Conservation (phyloP, 163 green algal species). For the Scenedesmus sp. region DNA sequence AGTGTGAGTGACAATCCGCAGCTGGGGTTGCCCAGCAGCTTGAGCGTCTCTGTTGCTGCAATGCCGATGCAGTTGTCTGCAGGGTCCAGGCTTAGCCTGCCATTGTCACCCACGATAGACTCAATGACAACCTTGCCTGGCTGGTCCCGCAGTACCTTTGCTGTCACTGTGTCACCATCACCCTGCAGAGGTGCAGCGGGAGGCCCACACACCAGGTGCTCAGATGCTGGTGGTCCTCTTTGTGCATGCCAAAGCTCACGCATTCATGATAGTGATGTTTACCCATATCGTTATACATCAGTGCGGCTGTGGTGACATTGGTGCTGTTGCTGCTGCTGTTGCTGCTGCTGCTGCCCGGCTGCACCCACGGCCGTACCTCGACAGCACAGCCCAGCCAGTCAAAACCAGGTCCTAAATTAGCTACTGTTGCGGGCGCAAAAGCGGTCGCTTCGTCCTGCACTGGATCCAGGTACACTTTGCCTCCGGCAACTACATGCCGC, state of each 20-base stretch:
- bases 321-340: slow-evolving; percentile 9
- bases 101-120: slow-evolving; percentile 91
- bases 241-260: not conserved
- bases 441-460: slow-evolving; percentile 70
- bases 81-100: slow-evolving; percentile 84
- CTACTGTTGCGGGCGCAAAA: slow-evolving; percentile 96
- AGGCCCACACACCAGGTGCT: not conserved
- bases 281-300: not conserved
- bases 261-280: not conserved
- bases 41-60: slow-evolving; percentile 90
- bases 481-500: slow-evolving; percentile 50
- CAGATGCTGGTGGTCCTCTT: not conserved
- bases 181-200: slow-evolving; percentile 70
- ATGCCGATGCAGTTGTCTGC: slow-evolving; percentile 95
- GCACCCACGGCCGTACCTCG: slow-evolving; percentile 68
- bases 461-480: slow-evolving; percentile 72
- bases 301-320: not conserved
- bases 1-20: slow-evolving; percentile 81
- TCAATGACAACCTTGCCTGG: slow-evolving; percentile 91
- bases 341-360: not conserved
- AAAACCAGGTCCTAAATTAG: slow-evolving; percentile 98
- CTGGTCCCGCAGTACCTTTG: slow-evolving; percentile 71
- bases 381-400: slow-evolving; percentile 99
- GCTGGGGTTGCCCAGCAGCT: slow-evolving; percentile 77
- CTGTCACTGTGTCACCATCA: slow-evolving; percentile 91